Evolutionary conservation across 176 grass and related monocot species (phyloP), one percentile per base, ranked within the genome.

Genomic region (Pontederia crassipes): DNA sequence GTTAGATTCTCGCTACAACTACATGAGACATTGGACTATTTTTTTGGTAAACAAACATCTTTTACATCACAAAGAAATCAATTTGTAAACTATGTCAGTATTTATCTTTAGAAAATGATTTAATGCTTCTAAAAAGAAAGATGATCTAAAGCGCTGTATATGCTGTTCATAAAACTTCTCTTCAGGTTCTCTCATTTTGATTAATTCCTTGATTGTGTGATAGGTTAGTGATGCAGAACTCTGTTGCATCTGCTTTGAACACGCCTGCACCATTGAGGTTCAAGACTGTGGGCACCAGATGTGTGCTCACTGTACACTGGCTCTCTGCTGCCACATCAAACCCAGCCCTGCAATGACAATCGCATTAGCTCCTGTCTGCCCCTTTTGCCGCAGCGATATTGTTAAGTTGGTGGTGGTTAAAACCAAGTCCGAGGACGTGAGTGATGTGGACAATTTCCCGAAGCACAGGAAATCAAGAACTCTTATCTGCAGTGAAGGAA

Each of bases 231-330:
- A 77, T 17, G 10, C 54, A 2, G 88, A 88, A 75, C 64, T 83
- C 59, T 95, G 90, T 72, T 83, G 90, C 79, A 95, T 95, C 79
- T 95, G 90, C 75, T 86, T 89, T 48, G 85, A 95, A 70, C 89
- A 81, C 71, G 79, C 67, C 57, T 95, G 85, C 85, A 76, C 82
- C 45, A 95, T 95, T 59, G 85, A 89, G 79, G 82, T 95, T 29
- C 75, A 62, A 81, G 79, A 83, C 58, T 95, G 90, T 69, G 82
- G 90, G 64, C 90, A 95, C 79, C 79, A 95, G 78, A 95, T 95
- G 82, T 95, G 90, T 59, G 82, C 90, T 20, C 73, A 74, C 72
- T 95, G 90, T 77, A 86, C 82, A 69, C 56, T 95, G 61, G 85
- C 90, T 29, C 79, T 95, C 49, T 95, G 90, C 82, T 95, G 90